These are phyloP conservation scores for Arthrocladium fulminans DNA, from an alignment of 2,329 filamentous ascomycete species.

Conservation along the genomic window DNA sequence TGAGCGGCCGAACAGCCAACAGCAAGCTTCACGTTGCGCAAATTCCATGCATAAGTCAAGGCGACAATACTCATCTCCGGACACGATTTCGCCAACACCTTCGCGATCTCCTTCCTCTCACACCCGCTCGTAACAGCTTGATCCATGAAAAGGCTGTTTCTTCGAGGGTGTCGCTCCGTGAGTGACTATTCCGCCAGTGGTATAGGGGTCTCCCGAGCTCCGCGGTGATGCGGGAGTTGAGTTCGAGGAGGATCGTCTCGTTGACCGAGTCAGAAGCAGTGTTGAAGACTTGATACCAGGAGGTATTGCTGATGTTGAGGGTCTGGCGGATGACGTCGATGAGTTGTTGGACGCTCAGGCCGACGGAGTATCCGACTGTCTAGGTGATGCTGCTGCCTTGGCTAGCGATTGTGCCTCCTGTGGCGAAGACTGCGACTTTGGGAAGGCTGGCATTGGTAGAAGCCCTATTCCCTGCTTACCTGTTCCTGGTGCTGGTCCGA, in stretches of 20 bases:
- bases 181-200: not conserved
- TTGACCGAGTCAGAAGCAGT: constrained; percentile 24
- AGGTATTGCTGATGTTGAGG: constrained; percentile 24
- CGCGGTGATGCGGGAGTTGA: constrained; percentile 9
- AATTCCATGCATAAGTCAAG: too few relatives aligned
- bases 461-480: not conserved
- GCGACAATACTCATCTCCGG: too few relatives aligned
- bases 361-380: constrained; percentile 8
- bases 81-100: not conserved
- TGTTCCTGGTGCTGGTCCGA: not conserved
- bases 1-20: too few relatives aligned
- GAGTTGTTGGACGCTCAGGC: constrained; percentile 1
- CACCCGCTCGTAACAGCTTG: not conserved
- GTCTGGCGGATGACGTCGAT: constrained; percentile 24
- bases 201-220: not conserved
- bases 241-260: constrained; percentile 20
- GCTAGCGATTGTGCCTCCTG: constrained; percentile 8
- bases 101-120: not conserved
- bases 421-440: constrained; percentile 10
- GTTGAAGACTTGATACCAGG: constrained; percentile 25
- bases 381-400: constrained; percentile 6
- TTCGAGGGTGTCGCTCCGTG: not conserved
- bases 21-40: too few relatives aligned
- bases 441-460: constrained; percentile 4
- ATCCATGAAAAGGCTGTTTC: not conserved